phyloP scores from a whole-genome alignment of 345 rosid species.

The Stellera chamaejasme region DNA sequence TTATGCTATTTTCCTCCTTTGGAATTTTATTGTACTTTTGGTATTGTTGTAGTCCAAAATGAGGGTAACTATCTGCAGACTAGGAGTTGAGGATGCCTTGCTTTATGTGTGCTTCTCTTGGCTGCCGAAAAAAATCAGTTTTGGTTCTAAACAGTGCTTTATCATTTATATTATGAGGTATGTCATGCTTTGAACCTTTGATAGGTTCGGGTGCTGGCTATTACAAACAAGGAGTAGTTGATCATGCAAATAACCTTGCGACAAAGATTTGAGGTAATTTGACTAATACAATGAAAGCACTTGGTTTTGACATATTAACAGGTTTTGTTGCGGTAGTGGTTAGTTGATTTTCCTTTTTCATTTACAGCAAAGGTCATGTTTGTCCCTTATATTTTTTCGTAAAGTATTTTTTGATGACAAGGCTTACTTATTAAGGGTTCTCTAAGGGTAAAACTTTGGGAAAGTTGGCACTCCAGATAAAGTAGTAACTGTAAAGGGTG shows the following conservation, averaged over 20 bases:
- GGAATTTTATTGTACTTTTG: too few relatives aligned
- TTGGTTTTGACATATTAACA: constrained; percentile 90
- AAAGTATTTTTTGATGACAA: background rate
- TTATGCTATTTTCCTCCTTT: too few relatives aligned
- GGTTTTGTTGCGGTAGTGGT: constrained; percentile 83
- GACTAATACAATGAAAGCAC: constrained; percentile 89
- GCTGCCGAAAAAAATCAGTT: too few relatives aligned
- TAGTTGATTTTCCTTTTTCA: constrained; percentile 20
- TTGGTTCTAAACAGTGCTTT: too few relatives aligned
- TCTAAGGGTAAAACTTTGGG: constrained; percentile 80
- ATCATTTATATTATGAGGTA: background rate
- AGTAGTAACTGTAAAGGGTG: constrained; percentile 39
- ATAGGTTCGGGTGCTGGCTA: constrained; percentile 94
- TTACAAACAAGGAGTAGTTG: constrained; percentile 92
- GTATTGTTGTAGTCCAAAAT: too few relatives aligned
- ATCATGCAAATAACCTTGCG: constrained; percentile 94
- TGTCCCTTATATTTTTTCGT: background rate
- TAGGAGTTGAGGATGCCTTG: too few relatives aligned
- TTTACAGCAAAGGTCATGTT: constrained; percentile 2
- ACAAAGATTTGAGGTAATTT: constrained; percentile 80
- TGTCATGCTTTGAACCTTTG: background rate
- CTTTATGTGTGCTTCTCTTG: too few relatives aligned
- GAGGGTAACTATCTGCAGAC: too few relatives aligned
- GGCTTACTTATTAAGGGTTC: constrained; percentile 50
- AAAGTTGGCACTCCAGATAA: constrained; percentile 48